Base-by-base conservation (phyloP, 1,139 yeast species). In the Sugiyamaella neomexicana region DNA sequence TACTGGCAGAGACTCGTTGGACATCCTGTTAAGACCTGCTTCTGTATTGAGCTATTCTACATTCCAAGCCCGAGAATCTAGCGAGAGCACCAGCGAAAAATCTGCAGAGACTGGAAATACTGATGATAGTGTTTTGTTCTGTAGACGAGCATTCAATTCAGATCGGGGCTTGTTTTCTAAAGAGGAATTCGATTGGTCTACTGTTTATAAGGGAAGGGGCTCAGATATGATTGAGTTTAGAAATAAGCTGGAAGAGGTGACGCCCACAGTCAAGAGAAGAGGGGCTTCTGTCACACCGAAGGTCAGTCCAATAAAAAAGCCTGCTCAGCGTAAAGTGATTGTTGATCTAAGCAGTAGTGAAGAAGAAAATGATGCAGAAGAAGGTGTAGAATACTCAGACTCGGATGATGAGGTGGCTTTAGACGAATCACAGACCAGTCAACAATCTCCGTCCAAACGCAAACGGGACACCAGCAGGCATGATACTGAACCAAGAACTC, bases 1-100 rank as follows among this genome's bases (percentile, higher is more conserved):
- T 31, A 51, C 46, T 9, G 62, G 58, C 27, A 49, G 50, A 27
- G 62, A 63, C 38, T 51, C 57, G 5, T 51, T 63, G 27, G 62
- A 59, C 16, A 55, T 56, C 5, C 41, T 64, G 1, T 32, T 57
- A n/a, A 62, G 55, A 3, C 54, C 44, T 6, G 64, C 60, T 37
- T 27, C 41, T 15, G 58, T 63, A 3, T 17, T 59, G 8, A 58
- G 60, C 1, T 32, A 16, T 25, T 44, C 37, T 2, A 46, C 40
- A 1, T 53, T 47, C 46, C 27, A 36, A 27, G 37, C 32, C 15
- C 5, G 25, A 49, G 45, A 27, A 43, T 17, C 34, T 54, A 50
- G 12, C 25, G 39, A n/a, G 50, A 48, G 37, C n/a, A 32, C 13
- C n/a, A 5, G 37, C 12, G 1, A 41, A 15, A 27, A 27, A 9